Evolutionary conservation across 306 rosid genomes (phyloP).

Genomic region (Lotus japonicus): DNA sequence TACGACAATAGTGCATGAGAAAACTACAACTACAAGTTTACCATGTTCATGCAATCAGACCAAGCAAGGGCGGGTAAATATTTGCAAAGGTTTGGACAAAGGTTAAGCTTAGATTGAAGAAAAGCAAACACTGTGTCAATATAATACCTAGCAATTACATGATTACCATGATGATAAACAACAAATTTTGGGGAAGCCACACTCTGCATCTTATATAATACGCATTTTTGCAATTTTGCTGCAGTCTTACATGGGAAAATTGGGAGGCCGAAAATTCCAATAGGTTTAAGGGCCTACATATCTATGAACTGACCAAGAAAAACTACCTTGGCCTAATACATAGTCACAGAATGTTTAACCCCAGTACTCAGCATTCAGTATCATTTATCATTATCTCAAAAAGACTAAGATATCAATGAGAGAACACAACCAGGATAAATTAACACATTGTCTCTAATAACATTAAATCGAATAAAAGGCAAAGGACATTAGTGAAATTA

Average conservation of each 20-base stretch:
- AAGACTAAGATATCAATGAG: neutral
- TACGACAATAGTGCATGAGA: conserved; percentile 19
- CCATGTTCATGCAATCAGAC: conserved; percentile 10
- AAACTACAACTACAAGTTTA: neutral
- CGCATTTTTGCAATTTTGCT: neutral
- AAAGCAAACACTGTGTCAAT: neutral
- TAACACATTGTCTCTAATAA: neutral
- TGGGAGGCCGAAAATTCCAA: neutral
- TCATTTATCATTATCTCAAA: conserved; percentile 6
- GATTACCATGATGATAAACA: neutral
- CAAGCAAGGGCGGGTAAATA: neutral
- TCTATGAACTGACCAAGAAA: conserved; percentile 3
- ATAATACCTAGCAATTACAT: conserved; percentile 6
- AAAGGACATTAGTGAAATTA: conserved; percentile 8
- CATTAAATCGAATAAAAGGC: conserved; percentile 4
- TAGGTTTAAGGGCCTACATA: conserved; percentile 2
- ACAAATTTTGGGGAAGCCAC: conserved; percentile 12
- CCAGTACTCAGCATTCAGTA: conserved; percentile 5
- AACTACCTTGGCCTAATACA: neutral
- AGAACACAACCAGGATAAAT: conserved; percentile 17
- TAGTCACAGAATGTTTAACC: neutral
- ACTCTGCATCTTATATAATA: neutral
- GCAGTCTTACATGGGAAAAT: neutral
- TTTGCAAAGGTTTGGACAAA: conserved; percentile 9
- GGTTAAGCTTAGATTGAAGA: conserved; percentile 4